Base-by-base conservation (phyloP, 805 yeast species). In the Hagleromyces aurorensis region DNA sequence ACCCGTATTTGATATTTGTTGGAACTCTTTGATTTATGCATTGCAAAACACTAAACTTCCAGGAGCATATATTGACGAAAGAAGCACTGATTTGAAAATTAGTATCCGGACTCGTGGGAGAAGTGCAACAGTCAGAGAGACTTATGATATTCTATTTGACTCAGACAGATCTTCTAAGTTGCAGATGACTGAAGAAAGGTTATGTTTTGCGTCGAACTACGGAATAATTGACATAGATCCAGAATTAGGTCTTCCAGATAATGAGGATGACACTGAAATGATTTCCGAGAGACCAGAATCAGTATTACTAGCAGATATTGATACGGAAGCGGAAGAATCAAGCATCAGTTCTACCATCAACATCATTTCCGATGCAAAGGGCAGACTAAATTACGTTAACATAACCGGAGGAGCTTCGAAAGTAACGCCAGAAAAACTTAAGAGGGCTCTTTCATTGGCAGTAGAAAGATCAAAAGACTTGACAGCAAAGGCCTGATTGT, bases 311-410 rank as follows among this genome's bases (percentile, higher is more conserved):
- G 75, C 82, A 1, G 96, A 85, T 49, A 46, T 83, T 22, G 93
- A 84, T 50, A 93, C 93, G 9, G 89, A 80, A 37, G 79, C 86
- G 4, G 96, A 85, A 53, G 93, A 84, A 46, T 48, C 62, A 8
- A 65, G 75, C 18, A 65, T 78, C 3, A 57, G 56, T 24, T 72
- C 81, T 23, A 66, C 73, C 12, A 57, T 83, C 10, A 57, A 64
- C 1, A 63, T 75, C 10, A 42, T 54, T 21, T 46, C 47, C 23
- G 34, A 38, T 16, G 29, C 40, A 2, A 49, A 53, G 14, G 55
- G 59, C 3, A 40, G 43, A 12, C 49, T 70, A 30, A 65, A 61
- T 30, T 60, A 66, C 16, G 55, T 75, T 8, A 66, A 64, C 13
- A 48, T 77, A 3, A 48, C 62, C 10, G 78, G 80, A 12, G 73